Percentiles rank a stretch among this genome's conserved stretches.
Conservation (phyloP, 208 protist species). For the Leishmania martiniquensis region DNA sequence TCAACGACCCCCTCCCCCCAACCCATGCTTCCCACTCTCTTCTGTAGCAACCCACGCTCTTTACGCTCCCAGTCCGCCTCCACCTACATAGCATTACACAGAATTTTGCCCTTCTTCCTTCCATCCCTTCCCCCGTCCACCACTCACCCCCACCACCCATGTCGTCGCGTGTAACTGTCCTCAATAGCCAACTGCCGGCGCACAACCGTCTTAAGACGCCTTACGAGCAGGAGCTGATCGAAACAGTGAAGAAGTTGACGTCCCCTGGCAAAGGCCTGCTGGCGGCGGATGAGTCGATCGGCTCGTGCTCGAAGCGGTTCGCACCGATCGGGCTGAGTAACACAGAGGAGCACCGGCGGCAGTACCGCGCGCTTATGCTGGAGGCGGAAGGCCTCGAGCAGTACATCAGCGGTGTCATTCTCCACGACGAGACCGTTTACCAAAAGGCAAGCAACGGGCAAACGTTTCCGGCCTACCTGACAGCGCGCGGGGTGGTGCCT, state of each 20-base stretch:
- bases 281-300: slow-evolving; percentile 96
- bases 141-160: too few species aligned
- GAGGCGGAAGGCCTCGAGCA: slow-evolving; percentile 83
- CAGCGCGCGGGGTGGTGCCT: slow-evolving; percentile 84
- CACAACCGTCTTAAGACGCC: slow-evolving; percentile 85
- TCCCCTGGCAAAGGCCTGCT: slow-evolving; percentile 96
- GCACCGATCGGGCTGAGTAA: slow-evolving; percentile 95
- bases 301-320: slow-evolving; percentile 94
- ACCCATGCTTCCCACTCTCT: neutral
- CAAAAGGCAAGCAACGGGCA: slow-evolving; percentile 92
- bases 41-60: neutral
- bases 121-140: neutral
- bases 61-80: too few species aligned
- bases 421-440: slow-evolving; percentile 97
- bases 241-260: slow-evolving; percentile 70
- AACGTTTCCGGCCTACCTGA: slow-evolving; percentile 90
- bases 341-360: slow-evolving; percentile 93
- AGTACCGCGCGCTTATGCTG: slow-evolving; percentile 92
- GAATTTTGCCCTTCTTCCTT: neutral
- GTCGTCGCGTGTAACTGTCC: slow-evolving; percentile 81
- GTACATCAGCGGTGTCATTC: slow-evolving; percentile 97
- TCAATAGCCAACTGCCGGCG: slow-evolving; percentile 80
- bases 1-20: neutral
- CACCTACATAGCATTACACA: neutral
- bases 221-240: slow-evolving; percentile 78